Evolutionary conservation across 495 filamentous ascomycete species (phyloP), one percentile per base, ranked within the genome.

Genomic region (Glonium stellatum): DNA sequence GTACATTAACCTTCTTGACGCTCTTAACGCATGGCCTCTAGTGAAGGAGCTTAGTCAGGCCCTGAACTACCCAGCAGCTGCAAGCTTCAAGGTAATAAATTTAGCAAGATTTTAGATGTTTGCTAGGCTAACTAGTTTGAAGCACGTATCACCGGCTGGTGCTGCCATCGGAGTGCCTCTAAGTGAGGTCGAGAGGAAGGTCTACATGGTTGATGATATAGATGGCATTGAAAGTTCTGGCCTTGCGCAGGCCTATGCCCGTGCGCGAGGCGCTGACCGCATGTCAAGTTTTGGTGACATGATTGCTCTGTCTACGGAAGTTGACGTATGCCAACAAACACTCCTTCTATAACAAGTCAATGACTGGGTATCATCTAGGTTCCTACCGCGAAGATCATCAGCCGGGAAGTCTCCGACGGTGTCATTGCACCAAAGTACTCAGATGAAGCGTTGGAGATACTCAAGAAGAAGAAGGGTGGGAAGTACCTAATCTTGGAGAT

Each of bases 271-370:
- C 61, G 89, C 92, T 19, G 93, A 98, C 75, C 87, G 93, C 67
- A 97, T 97, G 92, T 91, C 87, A 74, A 92, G 87, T 74, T 97
- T 97, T 72, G 93, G 93, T 51, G 93, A 98, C 73, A 84, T 97
- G 70, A 89, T 98, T 65, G 95, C 95, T 36, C 84, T 98, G 21
- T 92, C 87, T 54, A 87, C 96, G 71, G 76, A 87, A 58, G 90
- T 96, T 48, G 93, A 98, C 71, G 81, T 73, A 54, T 34, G 50
- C 12, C 15, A 31, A 31, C 27, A 15, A 37, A 18, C 42, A 55
- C 6, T 35, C 9, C 12, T 48, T 34, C 27, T 1, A 19, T 1
- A 12, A 3, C 19, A 27, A 50, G 1, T 13, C 18, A 22, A 0
- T 42, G 18, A 47, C 35, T 42, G 50, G n/a, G 52, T 47, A 35